Evolutionary conservation across 2,329 filamentous ascomycete species (phyloP).

Genomic region (Fusarium haematococcum): DNA sequence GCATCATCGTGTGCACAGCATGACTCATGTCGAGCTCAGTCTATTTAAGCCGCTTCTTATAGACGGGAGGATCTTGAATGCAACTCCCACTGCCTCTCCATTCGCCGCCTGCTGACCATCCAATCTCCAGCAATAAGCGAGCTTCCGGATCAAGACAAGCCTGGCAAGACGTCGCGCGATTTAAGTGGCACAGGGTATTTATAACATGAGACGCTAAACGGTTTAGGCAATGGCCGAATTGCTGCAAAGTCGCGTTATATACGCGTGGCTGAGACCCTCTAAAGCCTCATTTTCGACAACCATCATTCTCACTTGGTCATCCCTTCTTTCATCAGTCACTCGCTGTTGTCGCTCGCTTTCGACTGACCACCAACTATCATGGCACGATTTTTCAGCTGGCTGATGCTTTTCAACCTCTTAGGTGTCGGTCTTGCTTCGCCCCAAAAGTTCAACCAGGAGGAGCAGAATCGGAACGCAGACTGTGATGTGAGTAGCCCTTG

Average conservation of each 20-base stretch:
- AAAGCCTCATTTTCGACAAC: neutral
- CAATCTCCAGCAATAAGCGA: neutral
- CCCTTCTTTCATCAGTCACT: neutral
- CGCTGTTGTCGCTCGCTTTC: neutral
- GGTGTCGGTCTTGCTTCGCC: neutral
- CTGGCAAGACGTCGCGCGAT: neutral
- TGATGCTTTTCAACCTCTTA: neutral
- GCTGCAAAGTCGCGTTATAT: neutral
- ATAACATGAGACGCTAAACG: neutral
- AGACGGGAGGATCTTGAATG: neutral
- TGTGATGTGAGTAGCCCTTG: neutral
- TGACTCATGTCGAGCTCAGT: neutral
- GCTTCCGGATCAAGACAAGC: neutral
- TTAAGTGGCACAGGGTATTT: neutral
- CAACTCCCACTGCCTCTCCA: neutral
- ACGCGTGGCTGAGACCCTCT: neutral
- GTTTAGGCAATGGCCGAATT: neutral
- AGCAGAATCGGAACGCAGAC: neutral
- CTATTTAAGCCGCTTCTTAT: neutral
- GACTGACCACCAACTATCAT: neutral
- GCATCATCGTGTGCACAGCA: neutral
- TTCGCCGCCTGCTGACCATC: neutral
- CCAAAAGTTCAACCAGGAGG: neutral
- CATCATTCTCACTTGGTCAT: neutral
- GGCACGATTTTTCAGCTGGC: neutral